These are phyloP conservation scores for Solanum tarijense DNA, from an alignment of 257 asterid genomes.

Conservation along the genomic window DNA sequence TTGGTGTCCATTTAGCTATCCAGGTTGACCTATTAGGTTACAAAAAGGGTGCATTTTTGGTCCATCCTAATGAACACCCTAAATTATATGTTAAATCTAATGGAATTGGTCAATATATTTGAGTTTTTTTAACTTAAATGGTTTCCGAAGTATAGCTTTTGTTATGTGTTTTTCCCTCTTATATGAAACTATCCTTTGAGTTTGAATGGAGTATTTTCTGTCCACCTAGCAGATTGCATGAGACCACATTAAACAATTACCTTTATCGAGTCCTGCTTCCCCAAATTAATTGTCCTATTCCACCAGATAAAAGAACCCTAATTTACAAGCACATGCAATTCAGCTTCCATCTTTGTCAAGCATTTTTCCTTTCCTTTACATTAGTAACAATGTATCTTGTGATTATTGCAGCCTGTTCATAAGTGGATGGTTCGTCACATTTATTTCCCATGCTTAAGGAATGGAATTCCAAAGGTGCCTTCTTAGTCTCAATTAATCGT, in stretches of 20 bases:
- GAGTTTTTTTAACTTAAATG: neutral
- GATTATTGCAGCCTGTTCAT: conserved; percentile 84
- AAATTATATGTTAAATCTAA: neutral
- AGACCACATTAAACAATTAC: neutral
- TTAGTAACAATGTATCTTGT: neutral
- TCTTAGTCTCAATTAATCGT: neutral
- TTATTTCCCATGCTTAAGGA: conserved; percentile 81
- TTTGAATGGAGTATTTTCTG: neutral
- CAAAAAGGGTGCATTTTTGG: neutral
- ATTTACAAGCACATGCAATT: neutral
- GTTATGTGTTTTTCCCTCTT: neutral
- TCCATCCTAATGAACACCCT: neutral
- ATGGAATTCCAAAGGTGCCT: conserved; percentile 82
- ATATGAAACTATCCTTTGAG: neutral
- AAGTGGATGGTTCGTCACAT: conserved; percentile 98
- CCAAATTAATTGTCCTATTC: neutral
- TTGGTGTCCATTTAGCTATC: neutral
- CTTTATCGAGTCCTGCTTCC: neutral
- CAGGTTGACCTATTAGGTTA: neutral
- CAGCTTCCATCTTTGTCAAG: neutral
- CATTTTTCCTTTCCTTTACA: neutral
- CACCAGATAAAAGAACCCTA: neutral
- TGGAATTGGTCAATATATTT: neutral
- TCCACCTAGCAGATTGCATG: neutral
- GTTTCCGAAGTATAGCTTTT: neutral